Base-by-base conservation (phyloP, 2,329 filamentous ascomycete species). In the Diaporthe humulicola region DNA sequence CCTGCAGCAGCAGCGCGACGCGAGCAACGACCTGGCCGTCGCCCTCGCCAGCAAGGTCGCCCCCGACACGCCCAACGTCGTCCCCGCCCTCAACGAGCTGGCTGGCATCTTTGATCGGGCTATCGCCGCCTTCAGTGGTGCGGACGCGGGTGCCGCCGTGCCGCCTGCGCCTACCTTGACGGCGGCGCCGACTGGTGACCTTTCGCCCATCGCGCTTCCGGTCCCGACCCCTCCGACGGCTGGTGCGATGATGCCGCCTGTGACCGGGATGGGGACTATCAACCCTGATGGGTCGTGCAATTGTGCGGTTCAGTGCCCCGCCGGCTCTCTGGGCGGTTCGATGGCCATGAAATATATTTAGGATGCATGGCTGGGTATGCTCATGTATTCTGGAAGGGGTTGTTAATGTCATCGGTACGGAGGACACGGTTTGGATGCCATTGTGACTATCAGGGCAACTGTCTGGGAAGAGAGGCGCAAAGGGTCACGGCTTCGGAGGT, bases 251-350 rank as follows among this genome's bases (percentile, higher is more conserved):
- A 14, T 48, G 15, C n/a, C 19, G 42, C 57, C 36, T n/a, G 25
- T 61, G 45, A 30, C 33, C 17, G 70, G 70, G 30, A 54, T n/a
- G 45, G 70, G 70, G 7, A 66, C 45, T 10, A 17, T 73, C 38
- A 45, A 45, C 40, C 9, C 70, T 33, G 70, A 66, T 36, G 70
- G 70, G 9, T 73, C 70, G 25, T 73, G 70, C 45, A 54, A n/a
- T 15, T 73, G 70, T 4, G 56, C 70, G 33, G 70, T n/a, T n/a
- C n/a, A 73, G 58, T 73, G 70, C 25, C 70, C 70, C 2, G 70
- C 70, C 15, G 70, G 70, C 15, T 73, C 70, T 17, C 38, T 73
- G 8, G 70, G 30, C n/a, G 61, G 61, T 3, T 28, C 61, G 12
- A 67, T 67, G 61, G 61, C 36, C 61, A 67, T 67, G 61, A 50